Evolutionary conservation across 352 stramenopile species (phyloP).

Genomic region (Phytophthora foliorum): DNA sequence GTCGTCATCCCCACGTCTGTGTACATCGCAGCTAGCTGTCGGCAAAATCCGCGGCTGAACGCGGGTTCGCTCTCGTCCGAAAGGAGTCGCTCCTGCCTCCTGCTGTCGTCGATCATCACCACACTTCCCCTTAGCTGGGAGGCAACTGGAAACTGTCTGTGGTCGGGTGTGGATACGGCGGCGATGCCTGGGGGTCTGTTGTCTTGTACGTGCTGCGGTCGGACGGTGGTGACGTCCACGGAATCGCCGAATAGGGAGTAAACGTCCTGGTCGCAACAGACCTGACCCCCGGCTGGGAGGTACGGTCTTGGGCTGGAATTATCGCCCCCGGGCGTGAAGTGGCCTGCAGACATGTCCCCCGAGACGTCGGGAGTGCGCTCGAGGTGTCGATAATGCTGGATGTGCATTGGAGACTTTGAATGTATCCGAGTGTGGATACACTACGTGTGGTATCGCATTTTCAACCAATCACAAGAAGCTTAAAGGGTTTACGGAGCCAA

Average conservation of each 20-base stretch:
- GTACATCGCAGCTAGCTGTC: slow-evolving; percentile 43
- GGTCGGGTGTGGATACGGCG: slow-evolving; percentile 9
- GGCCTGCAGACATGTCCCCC: background rate
- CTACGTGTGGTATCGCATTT: slow-evolving; percentile 6
- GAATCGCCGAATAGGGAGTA: slow-evolving; percentile 22
- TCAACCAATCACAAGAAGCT: slow-evolving; percentile 9
- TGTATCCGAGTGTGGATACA: slow-evolving; percentile 21
- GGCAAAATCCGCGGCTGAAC: slow-evolving; percentile 27
- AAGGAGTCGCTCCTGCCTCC: background rate
- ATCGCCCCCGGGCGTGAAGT: background rate
- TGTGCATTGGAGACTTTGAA: slow-evolving; percentile 12
- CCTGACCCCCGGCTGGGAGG: background rate
- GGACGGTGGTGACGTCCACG: slow-evolving; percentile 1
- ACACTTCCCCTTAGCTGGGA: background rate
- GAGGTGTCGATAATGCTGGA: slow-evolving; percentile 31
- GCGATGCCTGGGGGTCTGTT: slow-evolving; percentile 18
- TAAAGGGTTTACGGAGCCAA: background rate
- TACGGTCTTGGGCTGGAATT: slow-evolving; percentile 1
- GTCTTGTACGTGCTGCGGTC: slow-evolving; percentile 8
- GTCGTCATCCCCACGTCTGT: slow-evolving; percentile 45
- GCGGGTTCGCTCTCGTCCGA: slow-evolving; percentile 20
- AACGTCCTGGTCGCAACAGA: slow-evolving; percentile 20
- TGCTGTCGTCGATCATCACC: slow-evolving; percentile 8
- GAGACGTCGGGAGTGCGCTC: slow-evolving; percentile 10
- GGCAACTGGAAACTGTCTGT: slow-evolving; percentile 1